Evolutionary conservation across 768 basidiomycete genomes (phyloP).

Genomic region (Podaxis mareebaensis): DNA sequence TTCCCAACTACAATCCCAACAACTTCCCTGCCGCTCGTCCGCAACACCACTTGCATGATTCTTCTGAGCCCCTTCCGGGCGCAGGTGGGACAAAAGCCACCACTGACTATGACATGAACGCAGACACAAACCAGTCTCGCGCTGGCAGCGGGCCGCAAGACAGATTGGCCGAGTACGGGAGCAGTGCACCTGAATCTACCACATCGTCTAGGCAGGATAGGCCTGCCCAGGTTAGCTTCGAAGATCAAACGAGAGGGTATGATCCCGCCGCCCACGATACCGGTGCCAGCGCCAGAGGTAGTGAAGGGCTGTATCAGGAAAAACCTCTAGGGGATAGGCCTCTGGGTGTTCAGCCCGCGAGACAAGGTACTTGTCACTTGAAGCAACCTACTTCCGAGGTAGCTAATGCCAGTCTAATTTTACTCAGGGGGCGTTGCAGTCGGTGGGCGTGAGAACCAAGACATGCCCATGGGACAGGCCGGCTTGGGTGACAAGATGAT

Average conservation of each 20-base stretch:
- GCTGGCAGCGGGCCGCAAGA: background rate
- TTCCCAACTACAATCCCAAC: slow-evolving; percentile 12
- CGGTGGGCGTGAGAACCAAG: slow-evolving; percentile 27
- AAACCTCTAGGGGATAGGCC: slow-evolving; percentile 11
- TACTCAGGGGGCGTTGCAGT: slow-evolving; percentile 35
- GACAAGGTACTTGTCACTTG: slow-evolving; percentile 6
- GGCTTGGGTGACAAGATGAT: slow-evolving; percentile 52
- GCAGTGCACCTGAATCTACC: background rate
- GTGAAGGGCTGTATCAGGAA: background rate
- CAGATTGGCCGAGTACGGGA: background rate
- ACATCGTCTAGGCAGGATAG: background rate
- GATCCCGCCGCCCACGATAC: background rate
- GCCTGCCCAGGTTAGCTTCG: background rate
- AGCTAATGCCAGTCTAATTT: background rate
- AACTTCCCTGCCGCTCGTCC: slow-evolving; percentile 24
- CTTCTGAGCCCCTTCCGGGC: slow-evolving; percentile 51
- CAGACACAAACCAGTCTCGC: background rate
- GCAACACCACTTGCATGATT: slow-evolving; percentile 45
- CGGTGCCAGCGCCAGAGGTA: background rate
- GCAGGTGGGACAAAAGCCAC: slow-evolving; percentile 29
- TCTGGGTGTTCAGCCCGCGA: slow-evolving; percentile 9
- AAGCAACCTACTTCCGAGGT: background rate
- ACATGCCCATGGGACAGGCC: slow-evolving; percentile 40
- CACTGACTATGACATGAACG: slow-evolving; percentile 33
- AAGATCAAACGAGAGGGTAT: background rate